phyloP scores from a whole-genome alignment of 2,329 filamentous ascomycete genomes.

The Teratosphaeria viscida region DNA sequence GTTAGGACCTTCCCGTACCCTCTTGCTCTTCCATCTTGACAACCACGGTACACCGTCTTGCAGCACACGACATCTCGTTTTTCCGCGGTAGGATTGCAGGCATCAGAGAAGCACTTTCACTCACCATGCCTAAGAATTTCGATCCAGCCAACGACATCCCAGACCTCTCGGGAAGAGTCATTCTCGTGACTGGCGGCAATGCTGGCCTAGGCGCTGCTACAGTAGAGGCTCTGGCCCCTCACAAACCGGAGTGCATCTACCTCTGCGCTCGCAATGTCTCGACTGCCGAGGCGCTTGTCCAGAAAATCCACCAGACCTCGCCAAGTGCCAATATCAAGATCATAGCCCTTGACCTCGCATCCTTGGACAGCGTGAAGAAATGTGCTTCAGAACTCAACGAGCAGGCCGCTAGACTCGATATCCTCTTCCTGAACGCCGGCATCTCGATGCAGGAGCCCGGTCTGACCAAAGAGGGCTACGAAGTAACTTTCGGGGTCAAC shows the following conservation, averaged over 20 bases:
- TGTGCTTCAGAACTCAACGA: slow-evolving; percentile 30
- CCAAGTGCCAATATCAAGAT: slow-evolving; percentile 28
- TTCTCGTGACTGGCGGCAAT: slow-evolving; percentile 28
- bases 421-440: slow-evolving; percentile 39
- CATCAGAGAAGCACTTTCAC: slow-evolving; percentile 3
- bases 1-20: background rate
- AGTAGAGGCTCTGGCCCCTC: slow-evolving; percentile 31
- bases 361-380: slow-evolving; percentile 29
- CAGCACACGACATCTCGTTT: background rate
- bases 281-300: slow-evolving; percentile 31
- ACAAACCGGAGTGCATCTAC: slow-evolving; percentile 36
- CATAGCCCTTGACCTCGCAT: slow-evolving; percentile 34
- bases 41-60: background rate
- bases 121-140: slow-evolving; percentile 12
- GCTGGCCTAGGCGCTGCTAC: slow-evolving; percentile 38
- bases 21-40: background rate
- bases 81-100: background rate
- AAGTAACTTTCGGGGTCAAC: background rate
- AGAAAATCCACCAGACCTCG: slow-evolving; percentile 8
- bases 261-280: slow-evolving; percentile 34
- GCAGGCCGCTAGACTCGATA: slow-evolving; percentile 32
- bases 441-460: slow-evolving; percentile 27
- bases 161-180: slow-evolving; percentile 31
- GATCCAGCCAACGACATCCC: slow-evolving; percentile 30
- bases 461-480: slow-evolving; percentile 23